phyloP scores from a whole-genome alignment of 1,139 yeast species.

The Diutina rugosa region DNA sequence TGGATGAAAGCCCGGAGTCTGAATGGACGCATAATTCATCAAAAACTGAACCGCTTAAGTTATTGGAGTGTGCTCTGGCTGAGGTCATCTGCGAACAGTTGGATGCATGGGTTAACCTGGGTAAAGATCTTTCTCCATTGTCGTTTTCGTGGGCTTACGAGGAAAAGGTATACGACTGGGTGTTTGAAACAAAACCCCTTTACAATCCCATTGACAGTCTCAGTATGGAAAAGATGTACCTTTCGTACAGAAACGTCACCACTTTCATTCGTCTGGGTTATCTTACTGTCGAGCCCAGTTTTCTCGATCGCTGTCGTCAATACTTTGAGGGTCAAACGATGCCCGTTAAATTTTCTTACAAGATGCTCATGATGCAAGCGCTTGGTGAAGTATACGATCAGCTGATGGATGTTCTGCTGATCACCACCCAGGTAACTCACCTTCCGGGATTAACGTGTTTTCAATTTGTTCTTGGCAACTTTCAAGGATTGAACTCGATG shows the following conservation, averaged over 20 bases:
- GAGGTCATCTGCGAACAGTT: not conserved
- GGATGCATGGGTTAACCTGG: not conserved
- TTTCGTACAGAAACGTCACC: not conserved
- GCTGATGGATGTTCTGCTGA: not conserved
- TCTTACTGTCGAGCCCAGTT: not conserved
- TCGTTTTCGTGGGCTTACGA: not conserved
- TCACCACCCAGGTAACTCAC: not conserved
- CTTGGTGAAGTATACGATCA: not conserved
- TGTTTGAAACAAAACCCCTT: not conserved
- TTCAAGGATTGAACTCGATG: not conserved
- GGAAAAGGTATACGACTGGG: not conserved
- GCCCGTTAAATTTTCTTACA: not conserved
- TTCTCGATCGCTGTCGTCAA: not conserved
- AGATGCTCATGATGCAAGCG: not conserved
- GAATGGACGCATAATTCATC: not conserved
- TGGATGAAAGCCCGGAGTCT: not conserved
- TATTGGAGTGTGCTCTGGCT: not conserved
- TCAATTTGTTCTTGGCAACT: not conserved
- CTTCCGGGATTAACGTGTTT: not conserved
- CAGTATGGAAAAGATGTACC: not conserved
- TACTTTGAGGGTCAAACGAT: not conserved
- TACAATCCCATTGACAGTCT: not conserved
- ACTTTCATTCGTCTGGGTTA: not conserved
- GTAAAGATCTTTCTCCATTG: not conserved
- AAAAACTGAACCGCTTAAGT: not conserved